phyloP scores from a whole-genome alignment of 2,329 filamentous ascomycete genomes.

The Exophiala viscosa region DNA sequence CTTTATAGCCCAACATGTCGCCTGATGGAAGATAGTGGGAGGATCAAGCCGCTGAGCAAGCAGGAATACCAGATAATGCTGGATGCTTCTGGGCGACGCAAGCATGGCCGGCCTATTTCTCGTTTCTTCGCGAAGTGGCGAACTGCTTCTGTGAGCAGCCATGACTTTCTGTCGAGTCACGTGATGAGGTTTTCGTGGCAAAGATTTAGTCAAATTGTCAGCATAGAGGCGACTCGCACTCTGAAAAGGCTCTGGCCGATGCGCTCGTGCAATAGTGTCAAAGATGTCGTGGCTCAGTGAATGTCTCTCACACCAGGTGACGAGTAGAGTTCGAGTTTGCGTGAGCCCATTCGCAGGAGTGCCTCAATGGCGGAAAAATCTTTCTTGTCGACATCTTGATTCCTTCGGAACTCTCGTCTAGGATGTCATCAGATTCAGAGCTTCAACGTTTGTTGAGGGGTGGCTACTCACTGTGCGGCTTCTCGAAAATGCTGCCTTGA shows the following conservation, averaged over 20 bases:
- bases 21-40: constrained; percentile 21
- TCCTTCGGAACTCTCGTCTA: constrained; percentile 73
- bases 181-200: constrained; percentile 6
- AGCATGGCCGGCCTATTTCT: constrained; percentile 20
- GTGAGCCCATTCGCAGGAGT: constrained; percentile 72
- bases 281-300: constrained; percentile 28
- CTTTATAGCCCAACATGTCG: constrained; percentile 22
- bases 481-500: constrained; percentile 36
- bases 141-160: constrained; percentile 17
- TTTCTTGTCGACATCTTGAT: constrained; percentile 69
- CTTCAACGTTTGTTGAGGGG: not conserved
- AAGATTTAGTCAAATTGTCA: not conserved
- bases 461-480: constrained; percentile 39
- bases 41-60: constrained; percentile 19
- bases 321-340: constrained; percentile 79
- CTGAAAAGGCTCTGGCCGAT: not conserved
- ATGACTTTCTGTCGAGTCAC: constrained; percentile 19
- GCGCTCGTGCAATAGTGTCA: not conserved
- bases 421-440: constrained; percentile 13
- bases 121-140: constrained; percentile 17
- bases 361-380: constrained; percentile 86
- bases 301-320: constrained; percentile 77
- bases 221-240: not conserved
- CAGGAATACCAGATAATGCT: constrained; percentile 18
- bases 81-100: constrained; percentile 22